Conservation (phyloP, 129 eudicot species). For the Artemisia argyi region DNA sequence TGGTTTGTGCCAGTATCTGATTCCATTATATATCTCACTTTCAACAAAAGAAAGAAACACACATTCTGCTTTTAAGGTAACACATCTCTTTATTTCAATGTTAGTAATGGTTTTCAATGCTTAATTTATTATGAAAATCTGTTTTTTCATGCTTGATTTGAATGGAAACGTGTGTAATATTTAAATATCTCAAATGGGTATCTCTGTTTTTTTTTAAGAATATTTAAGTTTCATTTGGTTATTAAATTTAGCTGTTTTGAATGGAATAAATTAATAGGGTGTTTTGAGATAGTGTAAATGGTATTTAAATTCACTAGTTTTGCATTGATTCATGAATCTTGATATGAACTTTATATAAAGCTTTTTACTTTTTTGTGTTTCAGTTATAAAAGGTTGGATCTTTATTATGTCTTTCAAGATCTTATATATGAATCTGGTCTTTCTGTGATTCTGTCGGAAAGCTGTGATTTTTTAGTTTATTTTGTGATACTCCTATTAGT, state of each 20-base stretch:
- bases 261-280: constrained; percentile 4
- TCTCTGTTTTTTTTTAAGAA: not conserved
- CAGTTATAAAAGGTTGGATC: constrained; percentile 3
- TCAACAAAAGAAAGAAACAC: constrained; percentile 24
- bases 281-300: constrained; percentile 24
- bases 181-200: constrained; percentile 23
- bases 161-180: constrained; percentile 4
- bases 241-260: constrained; percentile 19
- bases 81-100: not conserved
- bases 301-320: constrained; percentile 14
- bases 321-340: constrained; percentile 28
- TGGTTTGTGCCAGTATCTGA: constrained; percentile 29
- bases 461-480: constrained; percentile 19
- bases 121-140: constrained; percentile 25
- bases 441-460: constrained; percentile 20
- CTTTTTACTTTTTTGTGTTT: constrained; percentile 15
- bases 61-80: constrained; percentile 36
- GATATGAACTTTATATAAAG: constrained; percentile 16
- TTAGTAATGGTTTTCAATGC: constrained; percentile 11
- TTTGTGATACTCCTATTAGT: not conserved
- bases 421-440: constrained; percentile 24
- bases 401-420: constrained; percentile 29
- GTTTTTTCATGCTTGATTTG: constrained; percentile 7
- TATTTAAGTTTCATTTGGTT: constrained; percentile 4
- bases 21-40: constrained; percentile 24